Evolutionary conservation across 208 protist species (phyloP).

Genomic region (Hexamita inflata): DNA sequence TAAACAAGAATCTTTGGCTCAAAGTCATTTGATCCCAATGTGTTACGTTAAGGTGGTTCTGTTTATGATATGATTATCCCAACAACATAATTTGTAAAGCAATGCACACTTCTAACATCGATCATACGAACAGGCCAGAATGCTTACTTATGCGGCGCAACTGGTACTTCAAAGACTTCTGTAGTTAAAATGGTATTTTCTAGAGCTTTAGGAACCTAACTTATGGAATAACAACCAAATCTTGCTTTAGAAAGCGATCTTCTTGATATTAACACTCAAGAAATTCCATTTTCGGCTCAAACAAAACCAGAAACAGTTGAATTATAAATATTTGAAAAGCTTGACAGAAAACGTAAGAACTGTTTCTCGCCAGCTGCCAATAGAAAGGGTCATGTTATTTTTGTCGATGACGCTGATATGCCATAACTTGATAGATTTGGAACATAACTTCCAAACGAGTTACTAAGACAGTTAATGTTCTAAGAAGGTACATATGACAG

Average conservation of each 20-base stretch:
- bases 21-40: neutral
- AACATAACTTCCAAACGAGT: conserved; percentile 82
- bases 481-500: conserved; percentile 60
- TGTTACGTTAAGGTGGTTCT: conserved; percentile 1
- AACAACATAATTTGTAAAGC: conserved; percentile 9
- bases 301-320: conserved; percentile 3
- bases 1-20: neutral
- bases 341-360: conserved; percentile 51
- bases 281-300: conserved; percentile 22
- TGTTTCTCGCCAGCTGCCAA: conserved; percentile 56
- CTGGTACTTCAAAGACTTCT: conserved; percentile 20
- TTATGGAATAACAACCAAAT: neutral
- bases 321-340: conserved; percentile 1
- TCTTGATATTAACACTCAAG: neutral
- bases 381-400: conserved; percentile 72
- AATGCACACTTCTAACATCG: neutral
- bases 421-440: conserved; percentile 79
- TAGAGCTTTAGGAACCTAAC: neutral
- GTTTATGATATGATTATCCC: conserved; percentile 28
- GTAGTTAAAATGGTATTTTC: conserved; percentile 15
- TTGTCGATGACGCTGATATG: conserved; percentile 93
- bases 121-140: neutral
- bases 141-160: conserved; percentile 7
- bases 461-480: conserved; percentile 83
- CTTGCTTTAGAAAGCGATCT: neutral